These are phyloP conservation scores for Kalmanozyma brasiliensis DNA, from an alignment of 1,284 basidiomycete species.

Conservation along the genomic window DNA sequence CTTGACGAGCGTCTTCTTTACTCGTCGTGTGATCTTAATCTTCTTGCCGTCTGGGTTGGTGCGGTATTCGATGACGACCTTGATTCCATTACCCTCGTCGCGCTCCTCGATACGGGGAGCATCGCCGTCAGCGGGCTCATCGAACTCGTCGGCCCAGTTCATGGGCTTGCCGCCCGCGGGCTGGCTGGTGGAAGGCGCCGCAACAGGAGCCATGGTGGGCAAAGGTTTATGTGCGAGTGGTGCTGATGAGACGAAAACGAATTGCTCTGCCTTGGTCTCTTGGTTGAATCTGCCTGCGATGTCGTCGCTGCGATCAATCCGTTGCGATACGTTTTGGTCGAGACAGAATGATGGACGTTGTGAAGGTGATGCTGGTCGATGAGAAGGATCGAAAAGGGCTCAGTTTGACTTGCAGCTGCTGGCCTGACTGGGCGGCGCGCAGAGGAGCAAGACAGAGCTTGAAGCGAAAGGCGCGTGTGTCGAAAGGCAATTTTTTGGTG, in stretches of 20 bases:
- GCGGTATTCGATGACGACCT: constrained; percentile 83
- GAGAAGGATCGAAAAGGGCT: constrained; percentile 7
- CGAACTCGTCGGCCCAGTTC: constrained; percentile 67
- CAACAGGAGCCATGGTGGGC: constrained; percentile 42
- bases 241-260: too few relatives aligned
- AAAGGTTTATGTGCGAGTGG: constrained; percentile 3
- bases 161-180: constrained; percentile 50
- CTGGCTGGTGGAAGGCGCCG: constrained; percentile 42
- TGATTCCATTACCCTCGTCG: constrained; percentile 87
- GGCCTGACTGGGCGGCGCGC: not conserved
- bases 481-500: constrained; percentile 21
- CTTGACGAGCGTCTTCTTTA: constrained; percentile 87
- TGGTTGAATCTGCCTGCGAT: too few relatives aligned
- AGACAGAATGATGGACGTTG: constrained; percentile 15
- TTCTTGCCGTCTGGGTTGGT: constrained; percentile 93
- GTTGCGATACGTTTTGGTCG: constrained; percentile 1
- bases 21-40: constrained; percentile 88
- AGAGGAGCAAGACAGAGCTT: not conserved
- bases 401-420: not conserved
- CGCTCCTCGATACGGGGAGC: constrained; percentile 71
- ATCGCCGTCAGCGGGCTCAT: constrained; percentile 51
- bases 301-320: too few relatives aligned
- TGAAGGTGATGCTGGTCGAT: not conserved
- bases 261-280: too few relatives aligned
- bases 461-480: constrained; percentile 2